Evolutionary conservation across 352 stramenopile species (phyloP).

Genomic region (Phytophthora aleatoria): DNA sequence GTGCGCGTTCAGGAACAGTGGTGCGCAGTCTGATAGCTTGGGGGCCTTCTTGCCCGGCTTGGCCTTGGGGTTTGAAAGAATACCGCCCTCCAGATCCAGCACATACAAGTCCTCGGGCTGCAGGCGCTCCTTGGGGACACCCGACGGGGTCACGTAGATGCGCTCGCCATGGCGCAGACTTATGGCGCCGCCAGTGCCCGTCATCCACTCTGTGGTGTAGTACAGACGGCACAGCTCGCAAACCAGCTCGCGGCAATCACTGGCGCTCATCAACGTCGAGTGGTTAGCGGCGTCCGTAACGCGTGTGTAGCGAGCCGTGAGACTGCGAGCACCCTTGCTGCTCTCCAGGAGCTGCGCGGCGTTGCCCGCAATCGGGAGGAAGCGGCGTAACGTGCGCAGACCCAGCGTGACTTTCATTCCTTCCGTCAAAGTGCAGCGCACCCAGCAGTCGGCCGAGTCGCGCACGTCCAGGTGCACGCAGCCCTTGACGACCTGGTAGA

Average conservation of each 20-base stretch:
- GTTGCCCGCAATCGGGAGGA: conserved; percentile 30
- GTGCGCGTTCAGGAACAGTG: conserved; percentile 95
- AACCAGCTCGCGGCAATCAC: conserved; percentile 60
- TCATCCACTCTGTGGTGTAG: conserved; percentile 92
- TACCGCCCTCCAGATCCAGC: conserved; percentile 84
- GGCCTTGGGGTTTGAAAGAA: conserved; percentile 67
- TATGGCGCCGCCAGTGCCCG: conserved; percentile 94
- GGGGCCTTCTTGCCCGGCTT: conserved; percentile 51
- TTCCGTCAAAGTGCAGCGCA: conserved; percentile 52
- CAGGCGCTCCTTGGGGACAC: conserved; percentile 97
- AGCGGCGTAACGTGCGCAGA: conserved; percentile 44
- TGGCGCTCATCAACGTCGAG: conserved; percentile 42
- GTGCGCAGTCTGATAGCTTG: conserved; percentile 94
- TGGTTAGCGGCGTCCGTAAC: conserved; percentile 47
- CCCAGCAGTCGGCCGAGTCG: conserved; percentile 73
- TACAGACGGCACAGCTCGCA: conserved; percentile 80
- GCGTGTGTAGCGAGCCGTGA: conserved; percentile 47
- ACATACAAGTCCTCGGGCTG: conserved; percentile 95
- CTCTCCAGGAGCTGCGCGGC: conserved; percentile 29
- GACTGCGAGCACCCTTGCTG: conserved; percentile 4
- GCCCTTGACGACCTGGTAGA: conserved; percentile 51
- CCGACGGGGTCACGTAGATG: conserved; percentile 95
- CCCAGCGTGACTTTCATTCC: conserved; percentile 43
- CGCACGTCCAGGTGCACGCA: conserved; percentile 67
- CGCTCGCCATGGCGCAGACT: conserved; percentile 92